These are phyloP conservation scores for Metschnikowia rubicola DNA, from an alignment of 805 yeast species.

Conservation along the genomic window DNA sequence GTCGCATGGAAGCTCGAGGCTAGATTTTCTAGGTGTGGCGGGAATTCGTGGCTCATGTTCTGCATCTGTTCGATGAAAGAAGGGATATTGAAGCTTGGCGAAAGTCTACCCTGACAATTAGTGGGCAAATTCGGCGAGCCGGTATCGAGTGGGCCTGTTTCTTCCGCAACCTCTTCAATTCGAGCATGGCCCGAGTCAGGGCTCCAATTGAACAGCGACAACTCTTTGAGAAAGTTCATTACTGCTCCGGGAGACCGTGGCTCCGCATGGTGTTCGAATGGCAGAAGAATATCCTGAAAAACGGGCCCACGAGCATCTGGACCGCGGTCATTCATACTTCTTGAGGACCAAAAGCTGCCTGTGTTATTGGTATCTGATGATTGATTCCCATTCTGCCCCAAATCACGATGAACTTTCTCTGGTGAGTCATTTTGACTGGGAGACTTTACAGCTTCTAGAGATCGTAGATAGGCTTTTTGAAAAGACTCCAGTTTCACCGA, in stretches of 20 bases:
- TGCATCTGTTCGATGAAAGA: conserved; percentile 15
- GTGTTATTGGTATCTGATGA: too few relatives aligned
- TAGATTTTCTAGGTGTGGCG: conserved; percentile 3
- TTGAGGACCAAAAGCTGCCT: too few relatives aligned
- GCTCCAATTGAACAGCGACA: conserved; percentile 13
- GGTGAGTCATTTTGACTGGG: too few relatives aligned
- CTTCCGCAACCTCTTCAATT: background rate
- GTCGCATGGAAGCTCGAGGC: conserved; percentile 21
- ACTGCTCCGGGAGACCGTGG: conserved; percentile 24
- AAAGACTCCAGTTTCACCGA: too few relatives aligned
- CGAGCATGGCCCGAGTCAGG: background rate
- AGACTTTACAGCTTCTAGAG: too few relatives aligned
- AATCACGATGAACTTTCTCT: too few relatives aligned
- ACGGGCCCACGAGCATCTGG: too few relatives aligned
- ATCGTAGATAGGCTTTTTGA: too few relatives aligned
- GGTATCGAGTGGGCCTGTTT: background rate
- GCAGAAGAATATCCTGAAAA: background rate
- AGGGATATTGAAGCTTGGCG: conserved; percentile 12
- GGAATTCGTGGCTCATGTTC: conserved; percentile 9
- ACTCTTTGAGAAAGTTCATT: conserved; percentile 24
- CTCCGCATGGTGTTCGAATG: conserved; percentile 2
- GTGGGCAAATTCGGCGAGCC: background rate
- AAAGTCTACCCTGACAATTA: background rate
- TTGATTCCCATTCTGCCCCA: too few relatives aligned
- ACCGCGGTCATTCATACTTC: too few relatives aligned